Conservation (phyloP, 768 basidiomycete species). For the Suillus decipiens region DNA sequence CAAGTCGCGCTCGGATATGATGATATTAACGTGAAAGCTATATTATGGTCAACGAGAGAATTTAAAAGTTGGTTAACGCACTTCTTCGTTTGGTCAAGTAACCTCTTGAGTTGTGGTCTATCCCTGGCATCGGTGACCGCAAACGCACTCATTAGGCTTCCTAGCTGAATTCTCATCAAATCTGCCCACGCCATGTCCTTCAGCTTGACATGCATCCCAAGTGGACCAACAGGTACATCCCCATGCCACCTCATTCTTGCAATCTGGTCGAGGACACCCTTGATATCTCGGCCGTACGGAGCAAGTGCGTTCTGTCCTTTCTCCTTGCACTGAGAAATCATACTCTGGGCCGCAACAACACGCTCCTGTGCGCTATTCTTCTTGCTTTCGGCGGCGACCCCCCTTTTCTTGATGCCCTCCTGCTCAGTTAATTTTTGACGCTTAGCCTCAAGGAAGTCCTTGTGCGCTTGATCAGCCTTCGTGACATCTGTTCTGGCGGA, state of each 20-base stretch:
- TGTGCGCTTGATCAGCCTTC: constrained; percentile 38
- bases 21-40: constrained; percentile 53
- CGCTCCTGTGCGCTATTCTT: constrained; percentile 35
- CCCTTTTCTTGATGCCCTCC: constrained; percentile 37
- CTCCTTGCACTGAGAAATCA: constrained; percentile 51
- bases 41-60: constrained; percentile 1
- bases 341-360: constrained; percentile 48
- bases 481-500: constrained; percentile 42
- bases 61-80: constrained; percentile 41
- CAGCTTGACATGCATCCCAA: constrained; percentile 78
- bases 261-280: constrained; percentile 56
- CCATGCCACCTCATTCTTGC: constrained; percentile 59
- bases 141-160: constrained; percentile 60
- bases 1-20: constrained; percentile 69
- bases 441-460: constrained; percentile 36
- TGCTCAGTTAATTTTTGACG: constrained; percentile 30
- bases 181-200: constrained; percentile 67
- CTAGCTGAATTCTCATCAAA: constrained; percentile 66
- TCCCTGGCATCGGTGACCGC: constrained; percentile 76
- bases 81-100: constrained; percentile 64
- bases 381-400: constrained; percentile 37
- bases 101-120: constrained; percentile 49
- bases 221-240: constrained; percentile 69
- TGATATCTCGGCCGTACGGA: constrained; percentile 65
- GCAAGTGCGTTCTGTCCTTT: constrained; percentile 59